Conservation (phyloP, 2,329 filamentous ascomycete genomes). For the Fusarium caatingaense region DNA sequence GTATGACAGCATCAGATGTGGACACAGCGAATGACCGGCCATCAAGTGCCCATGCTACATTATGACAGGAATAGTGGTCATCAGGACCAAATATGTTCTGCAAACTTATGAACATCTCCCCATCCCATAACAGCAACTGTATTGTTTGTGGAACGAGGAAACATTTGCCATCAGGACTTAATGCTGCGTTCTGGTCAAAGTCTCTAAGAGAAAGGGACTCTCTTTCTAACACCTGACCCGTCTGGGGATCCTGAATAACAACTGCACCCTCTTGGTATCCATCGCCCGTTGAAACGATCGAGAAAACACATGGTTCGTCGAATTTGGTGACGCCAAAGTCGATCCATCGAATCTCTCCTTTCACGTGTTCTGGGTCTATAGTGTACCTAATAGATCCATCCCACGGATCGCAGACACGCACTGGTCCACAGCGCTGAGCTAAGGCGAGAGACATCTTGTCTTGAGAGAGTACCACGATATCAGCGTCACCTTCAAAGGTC, state of each 20-base stretch:
- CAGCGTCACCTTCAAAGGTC: too few species aligned
- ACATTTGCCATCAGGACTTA: neutral
- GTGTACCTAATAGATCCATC: neutral
- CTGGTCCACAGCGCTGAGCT: fast-evolving
- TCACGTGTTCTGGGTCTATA: fast-evolving
- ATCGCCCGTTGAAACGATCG: too few species aligned
- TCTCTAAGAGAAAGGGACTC: fast-evolving
- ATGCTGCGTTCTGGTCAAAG: too few species aligned
- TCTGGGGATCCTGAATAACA: neutral
- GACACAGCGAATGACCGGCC: neutral
- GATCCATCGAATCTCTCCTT: fast-evolving
- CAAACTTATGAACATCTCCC: fast-evolving
- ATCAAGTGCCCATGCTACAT: neutral
- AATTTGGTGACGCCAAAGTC: neutral
- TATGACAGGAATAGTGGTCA: fast-evolving
- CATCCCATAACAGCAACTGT: fast-evolving
- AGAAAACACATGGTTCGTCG: neutral
- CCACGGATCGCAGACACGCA: neutral
- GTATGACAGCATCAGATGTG: fast-evolving
- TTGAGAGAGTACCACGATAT: neutral
- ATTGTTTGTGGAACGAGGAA: fast-evolving
- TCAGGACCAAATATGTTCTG: too few species aligned
- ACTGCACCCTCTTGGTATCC: fast-evolving
- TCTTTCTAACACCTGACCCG: neutral
- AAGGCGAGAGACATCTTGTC: fast-evolving